Evolutionary conservation across 768 basidiomycete genomes (phyloP).

Genomic region (Auricularia cornea): DNA sequence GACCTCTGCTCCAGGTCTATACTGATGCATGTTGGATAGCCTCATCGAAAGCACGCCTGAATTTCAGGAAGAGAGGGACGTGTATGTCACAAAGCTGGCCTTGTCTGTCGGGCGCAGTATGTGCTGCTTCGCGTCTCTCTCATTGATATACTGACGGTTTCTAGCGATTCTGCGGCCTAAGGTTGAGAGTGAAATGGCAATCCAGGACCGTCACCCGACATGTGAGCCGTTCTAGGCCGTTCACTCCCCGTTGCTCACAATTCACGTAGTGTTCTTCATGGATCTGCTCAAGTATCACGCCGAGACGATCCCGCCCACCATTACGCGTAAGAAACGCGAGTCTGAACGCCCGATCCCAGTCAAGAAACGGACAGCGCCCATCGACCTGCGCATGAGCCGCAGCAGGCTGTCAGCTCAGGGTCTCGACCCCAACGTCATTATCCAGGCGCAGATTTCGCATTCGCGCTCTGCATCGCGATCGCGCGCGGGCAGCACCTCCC

Average conservation of each 20-base stretch:
- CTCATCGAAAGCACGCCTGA: constrained; percentile 58
- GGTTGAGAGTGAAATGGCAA: constrained; percentile 71
- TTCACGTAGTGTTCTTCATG: constrained; percentile 60
- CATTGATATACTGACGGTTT: constrained; percentile 4
- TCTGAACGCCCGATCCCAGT: constrained; percentile 76
- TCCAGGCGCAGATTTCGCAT: constrained; percentile 35
- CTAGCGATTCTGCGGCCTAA: constrained; percentile 77
- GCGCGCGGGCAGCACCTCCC: constrained; percentile 7
- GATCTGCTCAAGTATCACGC: constrained; percentile 75
- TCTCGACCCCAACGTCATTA: constrained; percentile 58
- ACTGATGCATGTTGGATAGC: constrained; percentile 26
- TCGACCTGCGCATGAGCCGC: constrained; percentile 84
- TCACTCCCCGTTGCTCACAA: constrained; percentile 2
- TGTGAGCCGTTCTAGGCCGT: constrained; percentile 41
- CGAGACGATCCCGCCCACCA: constrained; percentile 68
- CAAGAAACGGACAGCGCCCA: constrained; percentile 76
- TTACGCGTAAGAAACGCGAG: constrained; percentile 79
- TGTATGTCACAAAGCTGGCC: constrained; percentile 81
- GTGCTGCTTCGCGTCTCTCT: constrained; percentile 19
- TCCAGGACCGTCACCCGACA: constrained; percentile 85
- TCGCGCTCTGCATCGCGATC: constrained; percentile 9
- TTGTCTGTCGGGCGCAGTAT: constrained; percentile 79
- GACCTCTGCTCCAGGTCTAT: constrained; percentile 4
- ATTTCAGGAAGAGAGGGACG: constrained; percentile 61
- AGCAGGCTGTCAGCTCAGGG: constrained; percentile 58